Evolutionary conservation across 192 early-diverging fungal genomes (phyloP), one percentile per base, ranked within the genome.

Genomic region (Lunasporangiospora selenospora): DNA sequence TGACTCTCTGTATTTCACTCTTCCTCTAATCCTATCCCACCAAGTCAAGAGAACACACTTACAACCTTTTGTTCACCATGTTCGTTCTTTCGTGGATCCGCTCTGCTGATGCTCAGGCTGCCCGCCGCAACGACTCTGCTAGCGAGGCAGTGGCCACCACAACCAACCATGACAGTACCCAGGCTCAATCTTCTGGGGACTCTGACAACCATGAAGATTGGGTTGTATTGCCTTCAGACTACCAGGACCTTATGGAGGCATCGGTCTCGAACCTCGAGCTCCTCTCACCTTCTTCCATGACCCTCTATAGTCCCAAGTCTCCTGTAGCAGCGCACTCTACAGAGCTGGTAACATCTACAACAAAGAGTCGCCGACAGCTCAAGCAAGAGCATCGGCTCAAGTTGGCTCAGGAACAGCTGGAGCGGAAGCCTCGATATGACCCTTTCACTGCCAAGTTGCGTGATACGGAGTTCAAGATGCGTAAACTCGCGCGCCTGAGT

Each of bases 11-110:
- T n/a, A n/a, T n/a, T n/a, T n/a, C n/a, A n/a, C n/a, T n/a, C n/a
- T n/a, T n/a, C n/a, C n/a, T n/a, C n/a, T n/a, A n/a, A n/a, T n/a
- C n/a, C n/a, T n/a, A n/a, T n/a, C n/a, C n/a, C n/a, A n/a, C n/a
- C n/a, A n/a, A n/a, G n/a, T n/a, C n/a, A n/a, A n/a, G n/a, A n/a
- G n/a, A n/a, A n/a, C n/a, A n/a, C n/a, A n/a, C n/a, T n/a, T n/a
- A n/a, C n/a, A n/a, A n/a, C n/a, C n/a, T 52, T 23, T 52, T 16
- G 12, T 2, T 6, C 6, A 58, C 27, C 36, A 66, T 66, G 64
- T 66, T 66, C 26, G 39, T 58, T 29, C 44, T 71, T 34, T 71
- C 67, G 0, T 71, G 67, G 67, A 71, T 71, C 45, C 67, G 67
- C n/a, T 60, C 58, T 23, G 62, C 67, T 8, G 67, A 57, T 30